Conservation (phyloP, 2,329 filamentous ascomycete genomes). For the Didymella glomerata region DNA sequence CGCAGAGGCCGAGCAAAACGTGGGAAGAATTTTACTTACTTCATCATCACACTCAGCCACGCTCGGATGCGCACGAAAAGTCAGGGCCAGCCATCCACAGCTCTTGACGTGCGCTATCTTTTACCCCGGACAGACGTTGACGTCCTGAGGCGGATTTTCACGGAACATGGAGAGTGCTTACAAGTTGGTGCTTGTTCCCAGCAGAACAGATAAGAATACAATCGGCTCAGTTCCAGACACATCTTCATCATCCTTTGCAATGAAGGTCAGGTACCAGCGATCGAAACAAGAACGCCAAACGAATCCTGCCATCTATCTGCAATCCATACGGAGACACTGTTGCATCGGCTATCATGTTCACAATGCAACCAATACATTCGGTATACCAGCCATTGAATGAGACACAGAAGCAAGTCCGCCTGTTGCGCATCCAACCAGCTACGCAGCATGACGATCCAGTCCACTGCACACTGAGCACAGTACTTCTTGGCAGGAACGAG, state of each 20-base stretch:
- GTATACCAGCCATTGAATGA: neutral
- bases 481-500: neutral
- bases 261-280: neutral
- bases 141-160: neutral
- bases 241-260: neutral
- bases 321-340: neutral
- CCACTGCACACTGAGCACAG: neutral
- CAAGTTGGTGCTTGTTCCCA: neutral
- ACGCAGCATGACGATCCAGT: neutral
- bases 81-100: neutral
- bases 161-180: neutral
- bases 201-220: neutral
- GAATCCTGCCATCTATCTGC: neutral
- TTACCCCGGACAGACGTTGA: neutral
- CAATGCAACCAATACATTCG: neutral
- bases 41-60: neutral
- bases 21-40: neutral
- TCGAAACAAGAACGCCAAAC: neutral
- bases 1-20: neutral
- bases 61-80: neutral
- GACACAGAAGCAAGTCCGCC: neutral
- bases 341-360: neutral
- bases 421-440: neutral
- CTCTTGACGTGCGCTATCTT: neutral
- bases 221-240: neutral